Conservation (phyloP, 306 rosid genomes). For the Begonia peltatifolia region DNA sequence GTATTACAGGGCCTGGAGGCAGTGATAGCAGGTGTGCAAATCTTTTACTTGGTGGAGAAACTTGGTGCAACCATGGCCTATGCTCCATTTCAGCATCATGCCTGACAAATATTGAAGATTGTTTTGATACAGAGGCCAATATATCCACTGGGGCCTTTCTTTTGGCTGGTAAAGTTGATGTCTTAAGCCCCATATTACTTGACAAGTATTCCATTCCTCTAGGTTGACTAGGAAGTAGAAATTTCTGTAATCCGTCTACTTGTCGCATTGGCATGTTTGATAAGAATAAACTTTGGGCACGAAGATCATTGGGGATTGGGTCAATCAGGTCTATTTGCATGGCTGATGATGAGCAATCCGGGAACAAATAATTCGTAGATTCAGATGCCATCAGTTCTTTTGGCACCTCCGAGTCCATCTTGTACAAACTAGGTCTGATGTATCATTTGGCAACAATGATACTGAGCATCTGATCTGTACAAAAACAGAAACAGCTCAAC, state of each 20-base stretch:
- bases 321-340: conserved; percentile 21
- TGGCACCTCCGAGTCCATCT: conserved; percentile 27
- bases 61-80: conserved; percentile 70
- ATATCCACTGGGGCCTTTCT: conserved; percentile 45
- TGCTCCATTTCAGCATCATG: conserved; percentile 32
- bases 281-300: conserved; percentile 22
- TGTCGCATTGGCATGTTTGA: conserved; percentile 21
- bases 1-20: conserved; percentile 17
- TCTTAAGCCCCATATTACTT: conserved; percentile 19
- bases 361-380: conserved; percentile 20
- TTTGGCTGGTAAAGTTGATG: conserved; percentile 27
- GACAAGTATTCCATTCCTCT: conserved; percentile 21
- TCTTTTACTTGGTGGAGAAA: conserved; percentile 22
- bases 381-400: conserved; percentile 32
- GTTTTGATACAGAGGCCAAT: conserved; percentile 10
- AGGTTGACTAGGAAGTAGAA: conserved; percentile 17
- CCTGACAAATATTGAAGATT: conserved; percentile 13
- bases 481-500: no score
- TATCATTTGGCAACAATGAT: no score
- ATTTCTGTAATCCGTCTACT: conserved; percentile 16
- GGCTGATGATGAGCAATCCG: conserved; percentile 17
- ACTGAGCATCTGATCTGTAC: no score
- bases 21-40: conserved; percentile 23
- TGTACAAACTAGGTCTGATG: no score
- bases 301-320: conserved; percentile 16